Percentiles rank a stretch among this genome's conserved stretches.
These are phyloP conservation scores for Anthracocystis walkeri DNA, from an alignment of 1,284 basidiomycete species.

Conservation along the genomic window DNA sequence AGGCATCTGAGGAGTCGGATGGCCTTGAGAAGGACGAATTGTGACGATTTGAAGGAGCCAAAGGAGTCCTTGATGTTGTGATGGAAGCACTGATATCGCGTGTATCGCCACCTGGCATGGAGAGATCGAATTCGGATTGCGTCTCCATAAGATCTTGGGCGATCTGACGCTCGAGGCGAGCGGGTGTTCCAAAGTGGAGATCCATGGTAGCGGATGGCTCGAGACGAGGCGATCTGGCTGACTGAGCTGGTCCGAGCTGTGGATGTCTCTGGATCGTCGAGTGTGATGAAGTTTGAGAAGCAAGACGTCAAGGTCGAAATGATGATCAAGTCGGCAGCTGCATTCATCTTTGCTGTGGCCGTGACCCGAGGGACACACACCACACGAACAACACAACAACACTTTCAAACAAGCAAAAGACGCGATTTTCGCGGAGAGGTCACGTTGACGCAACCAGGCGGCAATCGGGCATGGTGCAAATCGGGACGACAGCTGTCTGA, in stretches of 20 bases:
- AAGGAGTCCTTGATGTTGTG: constrained; percentile 29
- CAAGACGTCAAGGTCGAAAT: background rate
- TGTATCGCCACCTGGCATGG: constrained; percentile 37
- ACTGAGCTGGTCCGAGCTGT: background rate
- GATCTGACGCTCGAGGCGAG: constrained; percentile 54
- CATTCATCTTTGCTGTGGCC: background rate
- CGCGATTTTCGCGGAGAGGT: constrained; percentile 36
- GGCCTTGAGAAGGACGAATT: constrained; percentile 48
- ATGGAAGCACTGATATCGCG: constrained; percentile 45
- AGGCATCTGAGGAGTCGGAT: constrained; percentile 39
- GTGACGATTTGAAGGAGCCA: constrained; percentile 37
- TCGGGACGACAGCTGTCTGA: background rate
- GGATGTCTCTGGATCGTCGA: background rate
- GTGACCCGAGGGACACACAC: background rate
- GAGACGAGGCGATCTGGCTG: background rate
- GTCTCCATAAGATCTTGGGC: constrained; percentile 49
- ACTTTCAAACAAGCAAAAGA: background rate
- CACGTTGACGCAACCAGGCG: constrained; percentile 20
- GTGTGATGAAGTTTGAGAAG: background rate
- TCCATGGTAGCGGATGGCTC: constrained; percentile 27
- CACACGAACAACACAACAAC: constrained; percentile 8
- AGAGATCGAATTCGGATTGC: constrained; percentile 54
- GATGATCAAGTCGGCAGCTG: background rate
- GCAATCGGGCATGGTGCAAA: constrained; percentile 5
- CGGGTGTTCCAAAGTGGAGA: constrained; percentile 49